Base-by-base conservation (phyloP, 306 rosid genomes). In the Inga leiocalycina region DNA sequence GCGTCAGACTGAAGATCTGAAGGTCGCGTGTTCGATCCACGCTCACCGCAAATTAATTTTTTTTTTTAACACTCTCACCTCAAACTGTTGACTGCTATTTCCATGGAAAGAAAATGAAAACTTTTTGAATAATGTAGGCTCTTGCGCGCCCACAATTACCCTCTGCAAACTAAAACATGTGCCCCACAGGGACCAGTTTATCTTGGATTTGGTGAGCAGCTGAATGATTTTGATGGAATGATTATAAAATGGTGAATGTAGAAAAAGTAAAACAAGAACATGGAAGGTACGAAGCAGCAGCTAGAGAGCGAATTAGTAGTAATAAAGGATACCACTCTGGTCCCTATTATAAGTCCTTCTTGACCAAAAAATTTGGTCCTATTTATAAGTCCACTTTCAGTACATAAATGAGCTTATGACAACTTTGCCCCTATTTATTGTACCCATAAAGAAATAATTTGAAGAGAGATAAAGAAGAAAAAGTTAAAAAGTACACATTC, bases 1-100 rank as follows among this genome's bases (percentile, higher is more conserved):
- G 93, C 92, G 95, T 90, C 93, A 90, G 91, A 90, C 93, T 90
- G 90, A 90, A 90, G 90, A 88, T 88, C 91, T 88, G 90, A 90
- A 87, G 91, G 91, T 90, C 88, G 83, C 84, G 90, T 90, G 91
- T 88, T 90, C 91, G 93, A 90, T 91, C 92, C 93, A 87, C 90
- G 88, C 84, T 91, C 93, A 87, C 91, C 93, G 91, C 94, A 91
- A 0, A 6, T 39, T 39, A 6, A 6, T 39, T 35, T 35, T 3
- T 35, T 35, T 39, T 5, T 39, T 39, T 39, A 5, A 39, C 93
- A 85, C 90, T 87, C 84, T 91, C 93, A 87, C 89, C 92, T 89
- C 94, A 91, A 0, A 39, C 43, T 39, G 43, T 39, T 39, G 43
- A 39, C 8, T 6, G 7, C 43, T 39, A 14, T 49, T 49, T 17